phyloP scores from a whole-genome alignment of 2,329 filamentous ascomycete species.

The Sporothrix pallida region DNA sequence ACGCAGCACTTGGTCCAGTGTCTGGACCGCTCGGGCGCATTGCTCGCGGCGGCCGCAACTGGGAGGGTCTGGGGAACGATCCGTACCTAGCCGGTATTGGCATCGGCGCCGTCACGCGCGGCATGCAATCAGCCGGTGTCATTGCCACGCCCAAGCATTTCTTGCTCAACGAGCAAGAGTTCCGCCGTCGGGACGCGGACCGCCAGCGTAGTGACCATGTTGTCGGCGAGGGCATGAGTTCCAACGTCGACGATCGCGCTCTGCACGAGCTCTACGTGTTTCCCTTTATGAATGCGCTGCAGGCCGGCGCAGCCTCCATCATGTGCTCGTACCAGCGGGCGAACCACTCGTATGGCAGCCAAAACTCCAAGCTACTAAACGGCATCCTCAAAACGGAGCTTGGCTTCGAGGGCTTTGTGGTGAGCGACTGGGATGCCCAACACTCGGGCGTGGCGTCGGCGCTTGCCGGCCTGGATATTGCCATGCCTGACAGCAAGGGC shows the following conservation, averaged over 20 bases:
- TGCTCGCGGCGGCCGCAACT: constrained; percentile 66
- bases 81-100: constrained; percentile 44
- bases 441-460: constrained; percentile 63
- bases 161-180: constrained; percentile 66
- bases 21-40: constrained; percentile 66
- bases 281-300: constrained; percentile 67
- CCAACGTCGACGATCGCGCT: constrained; percentile 69
- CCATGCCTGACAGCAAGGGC: constrained; percentile 61
- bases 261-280: constrained; percentile 70
- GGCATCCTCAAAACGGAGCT: constrained; percentile 68
- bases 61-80: constrained; percentile 57
- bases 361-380: constrained; percentile 73
- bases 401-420: constrained; percentile 71
- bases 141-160: constrained; percentile 76
- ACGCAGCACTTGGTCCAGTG: constrained; percentile 67
- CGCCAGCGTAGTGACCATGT: constrained; percentile 53
- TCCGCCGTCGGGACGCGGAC: constrained; percentile 49
- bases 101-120: constrained; percentile 42
- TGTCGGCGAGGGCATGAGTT: constrained; percentile 59
- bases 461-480: constrained; percentile 70
- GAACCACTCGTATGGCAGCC: constrained; percentile 75
- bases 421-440: constrained; percentile 72
- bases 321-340: constrained; percentile 76
- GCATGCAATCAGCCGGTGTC: constrained; percentile 59
- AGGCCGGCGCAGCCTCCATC: constrained; percentile 61